These are phyloP conservation scores for Pseudocercospora ulei DNA, from an alignment of 2,329 filamentous ascomycete genomes.

Conservation along the genomic window DNA sequence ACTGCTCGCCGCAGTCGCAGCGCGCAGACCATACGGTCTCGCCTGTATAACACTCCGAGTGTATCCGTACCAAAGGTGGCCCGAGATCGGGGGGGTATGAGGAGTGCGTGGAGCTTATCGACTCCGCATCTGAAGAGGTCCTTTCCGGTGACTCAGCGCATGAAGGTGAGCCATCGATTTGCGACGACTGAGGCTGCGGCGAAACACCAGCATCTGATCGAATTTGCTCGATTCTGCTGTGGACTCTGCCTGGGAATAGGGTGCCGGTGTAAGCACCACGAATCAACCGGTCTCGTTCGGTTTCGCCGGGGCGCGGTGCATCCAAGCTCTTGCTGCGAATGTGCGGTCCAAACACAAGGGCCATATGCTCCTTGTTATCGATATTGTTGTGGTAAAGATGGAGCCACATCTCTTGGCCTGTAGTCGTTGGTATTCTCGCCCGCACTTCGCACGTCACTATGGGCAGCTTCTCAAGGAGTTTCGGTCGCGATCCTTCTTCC, in stretches of 20 bases:
- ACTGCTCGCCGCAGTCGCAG: slow-evolving; percentile 94
- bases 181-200: slow-evolving; percentile 19
- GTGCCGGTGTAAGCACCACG: slow-evolving; percentile 84
- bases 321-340: slow-evolving; percentile 67
- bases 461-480: slow-evolving; percentile 64
- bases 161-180: slow-evolving; percentile 19
- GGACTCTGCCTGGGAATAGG: slow-evolving; percentile 73
- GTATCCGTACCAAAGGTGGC: slow-evolving; percentile 78
- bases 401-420: slow-evolving; percentile 90
- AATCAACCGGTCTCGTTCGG: slow-evolving; percentile 84
- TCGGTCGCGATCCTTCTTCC: slow-evolving; percentile 50
- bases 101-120: slow-evolving; percentile 18
- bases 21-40: slow-evolving; percentile 97
- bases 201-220: slow-evolving; percentile 36
- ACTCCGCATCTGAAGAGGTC: slow-evolving; percentile 9
- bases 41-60: slow-evolving; percentile 96
- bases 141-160: slow-evolving; percentile 5
- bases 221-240: slow-evolving; percentile 54
- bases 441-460: slow-evolving; percentile 88
- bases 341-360: slow-evolving; percentile 85
- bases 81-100: slow-evolving; percentile 31
- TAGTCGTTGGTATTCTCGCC: slow-evolving; percentile 85
- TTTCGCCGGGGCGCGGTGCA: slow-evolving; percentile 62
- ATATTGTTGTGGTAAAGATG: slow-evolving; percentile 88
- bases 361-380: slow-evolving; percentile 91